Percentiles rank a stretch among this genome's conserved stretches.
Conservation (phyloP, 2,329 filamentous ascomycete genomes). For the Diaporthe citri region DNA sequence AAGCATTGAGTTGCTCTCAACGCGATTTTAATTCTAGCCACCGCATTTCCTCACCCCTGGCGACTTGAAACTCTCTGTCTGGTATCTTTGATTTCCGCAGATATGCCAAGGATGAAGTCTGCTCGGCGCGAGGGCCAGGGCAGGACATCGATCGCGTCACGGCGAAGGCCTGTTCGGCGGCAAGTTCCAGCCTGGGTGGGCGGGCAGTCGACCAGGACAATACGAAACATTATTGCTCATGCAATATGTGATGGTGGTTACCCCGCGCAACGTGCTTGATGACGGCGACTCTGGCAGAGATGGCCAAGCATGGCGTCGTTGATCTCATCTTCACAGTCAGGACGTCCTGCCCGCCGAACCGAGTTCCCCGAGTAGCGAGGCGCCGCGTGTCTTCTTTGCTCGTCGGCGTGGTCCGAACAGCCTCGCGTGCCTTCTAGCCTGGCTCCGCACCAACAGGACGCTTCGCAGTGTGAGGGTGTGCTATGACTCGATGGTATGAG, state of each 20-base stretch:
- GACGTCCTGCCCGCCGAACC: background rate
- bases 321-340: background rate
- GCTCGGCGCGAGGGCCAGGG: no score
- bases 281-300: background rate
- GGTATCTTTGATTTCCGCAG: background rate
- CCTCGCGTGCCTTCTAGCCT: background rate
- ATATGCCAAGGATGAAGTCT: background rate
- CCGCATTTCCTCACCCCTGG: background rate
- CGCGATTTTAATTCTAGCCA: background rate
- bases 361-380: background rate
- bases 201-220: background rate
- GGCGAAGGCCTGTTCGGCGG: background rate
- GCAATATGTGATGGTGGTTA: background rate
- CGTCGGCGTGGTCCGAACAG: background rate
- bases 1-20: background rate
- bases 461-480: background rate
- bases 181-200: background rate
- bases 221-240: no score
- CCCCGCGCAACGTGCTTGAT: background rate
- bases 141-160: background rate
- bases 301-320: background rate
- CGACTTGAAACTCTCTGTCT: background rate
- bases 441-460: background rate
- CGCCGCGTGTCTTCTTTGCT: background rate
- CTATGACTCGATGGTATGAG: constrained; percentile 13